phyloP scores from a whole-genome alignment of 169 alveolate species.

The Cryptosporidium sp. region DNA sequence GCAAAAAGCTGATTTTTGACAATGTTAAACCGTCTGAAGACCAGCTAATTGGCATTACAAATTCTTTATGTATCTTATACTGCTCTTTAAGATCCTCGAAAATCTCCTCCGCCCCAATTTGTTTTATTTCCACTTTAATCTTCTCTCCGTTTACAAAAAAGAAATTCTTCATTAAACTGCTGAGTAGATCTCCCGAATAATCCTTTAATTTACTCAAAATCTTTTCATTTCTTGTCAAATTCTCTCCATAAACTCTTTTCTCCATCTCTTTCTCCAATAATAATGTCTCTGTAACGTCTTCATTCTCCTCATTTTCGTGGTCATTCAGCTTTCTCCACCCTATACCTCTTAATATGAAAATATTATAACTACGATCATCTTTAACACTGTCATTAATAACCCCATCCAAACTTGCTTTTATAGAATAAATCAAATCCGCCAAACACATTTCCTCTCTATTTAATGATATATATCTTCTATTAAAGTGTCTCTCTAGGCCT shows the following conservation, averaged over 20 bases:
- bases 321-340: constrained; percentile 38
- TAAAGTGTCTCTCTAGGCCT: not conserved
- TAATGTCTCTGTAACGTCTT: not conserved
- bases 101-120: constrained; percentile 8
- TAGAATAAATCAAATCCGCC: constrained; percentile 18
- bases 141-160: constrained; percentile 50
- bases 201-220: not conserved
- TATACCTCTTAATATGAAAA: constrained; percentile 18
- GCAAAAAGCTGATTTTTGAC: constrained; percentile 18
- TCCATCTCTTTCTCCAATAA: not conserved
- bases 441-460: constrained; percentile 13
- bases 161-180: constrained; percentile 3
- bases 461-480: constrained; percentile 7
- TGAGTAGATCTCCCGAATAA: constrained; percentile 4
- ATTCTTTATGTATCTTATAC: constrained; percentile 4
- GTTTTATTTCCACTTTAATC: constrained; percentile 1
- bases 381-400: not conserved
- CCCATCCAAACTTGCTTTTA: constrained; percentile 3
- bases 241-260: constrained; percentile 1
- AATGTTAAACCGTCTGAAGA: constrained; percentile 1
- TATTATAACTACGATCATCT: not conserved
- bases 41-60: constrained; percentile 34
- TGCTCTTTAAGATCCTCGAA: constrained; percentile 43
- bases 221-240: not conserved
- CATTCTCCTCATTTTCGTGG: not conserved